phyloP scores from a whole-genome alignment of 2,329 filamentous ascomycete species.

The Talaromyces funiculosus region DNA sequence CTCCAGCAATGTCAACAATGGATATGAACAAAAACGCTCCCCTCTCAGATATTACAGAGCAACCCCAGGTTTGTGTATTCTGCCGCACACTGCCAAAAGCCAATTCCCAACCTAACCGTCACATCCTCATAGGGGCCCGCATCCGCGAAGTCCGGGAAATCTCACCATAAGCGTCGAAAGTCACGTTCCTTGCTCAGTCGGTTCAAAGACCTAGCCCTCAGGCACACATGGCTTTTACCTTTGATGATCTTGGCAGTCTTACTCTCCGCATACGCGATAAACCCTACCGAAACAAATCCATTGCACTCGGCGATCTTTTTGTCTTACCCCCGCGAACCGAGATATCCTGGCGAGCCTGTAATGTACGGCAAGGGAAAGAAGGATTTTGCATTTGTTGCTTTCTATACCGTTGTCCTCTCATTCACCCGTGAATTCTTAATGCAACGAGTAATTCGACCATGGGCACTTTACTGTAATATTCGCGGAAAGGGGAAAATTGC shows the following conservation, averaged over 20 bases:
- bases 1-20: constrained; percentile 44
- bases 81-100: background rate
- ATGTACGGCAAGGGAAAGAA: constrained; percentile 86
- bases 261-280: constrained; percentile 63
- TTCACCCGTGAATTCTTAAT: constrained; percentile 96
- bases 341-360: constrained; percentile 42
- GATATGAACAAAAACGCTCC: constrained; percentile 29
- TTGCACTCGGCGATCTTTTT: constrained; percentile 80
- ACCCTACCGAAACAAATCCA: constrained; percentile 73
- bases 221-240: constrained; percentile 61
- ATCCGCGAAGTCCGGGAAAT: constrained; percentile 25
- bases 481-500: constrained; percentile 69
- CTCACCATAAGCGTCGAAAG: constrained; percentile 41
- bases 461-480: constrained; percentile 66
- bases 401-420: constrained; percentile 83
- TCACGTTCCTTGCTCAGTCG: constrained; percentile 39
- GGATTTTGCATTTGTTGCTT: constrained; percentile 80
- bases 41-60: constrained; percentile 25
- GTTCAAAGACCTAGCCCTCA: constrained; percentile 38
- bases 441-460: constrained; percentile 77
- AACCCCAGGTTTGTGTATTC: constrained; percentile 26
- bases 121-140: background rate
- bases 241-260: constrained; percentile 62
- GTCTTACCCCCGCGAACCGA: constrained; percentile 69
- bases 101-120: background rate